phyloP scores from a whole-genome alignment of 345 rosid species.

The Laguncularia racemosa region DNA sequence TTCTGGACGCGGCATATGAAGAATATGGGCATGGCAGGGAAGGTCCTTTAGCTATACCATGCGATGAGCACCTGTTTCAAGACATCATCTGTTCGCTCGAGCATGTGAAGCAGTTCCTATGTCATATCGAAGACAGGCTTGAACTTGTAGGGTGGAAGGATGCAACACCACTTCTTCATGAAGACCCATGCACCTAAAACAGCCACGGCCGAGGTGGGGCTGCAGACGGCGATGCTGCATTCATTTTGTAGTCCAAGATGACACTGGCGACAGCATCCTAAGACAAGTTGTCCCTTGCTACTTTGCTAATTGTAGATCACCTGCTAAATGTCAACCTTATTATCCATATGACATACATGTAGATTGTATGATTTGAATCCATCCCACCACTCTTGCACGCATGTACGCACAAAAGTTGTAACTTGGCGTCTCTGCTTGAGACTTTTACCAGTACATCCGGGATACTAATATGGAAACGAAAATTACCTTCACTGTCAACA shows the following conservation, averaged over 20 bases:
- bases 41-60: constrained; percentile 28
- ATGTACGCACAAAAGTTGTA: no score
- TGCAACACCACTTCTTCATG: constrained; percentile 10
- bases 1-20: constrained; percentile 24
- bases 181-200: constrained; percentile 8
- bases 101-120: constrained; percentile 4
- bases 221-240: not conserved
- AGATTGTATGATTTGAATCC: no score
- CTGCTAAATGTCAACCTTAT: no score
- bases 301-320: no score
- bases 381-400: no score
- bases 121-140: constrained; percentile 3
- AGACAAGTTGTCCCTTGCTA: not conserved
- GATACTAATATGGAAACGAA: no score
- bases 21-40: constrained; percentile 15
- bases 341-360: no score
- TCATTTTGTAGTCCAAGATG: not conserved
- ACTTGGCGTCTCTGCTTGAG: no score
- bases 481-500: no score
- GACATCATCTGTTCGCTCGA: constrained; percentile 18
- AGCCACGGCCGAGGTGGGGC: not conserved
- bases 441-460: no score
- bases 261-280: not conserved
- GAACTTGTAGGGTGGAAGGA: constrained; percentile 5
- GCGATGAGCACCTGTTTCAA: constrained; percentile 21